Evolutionary conservation across 2,329 filamentous ascomycete genomes (phyloP).

Genomic region (Neoascochyta sp.): DNA sequence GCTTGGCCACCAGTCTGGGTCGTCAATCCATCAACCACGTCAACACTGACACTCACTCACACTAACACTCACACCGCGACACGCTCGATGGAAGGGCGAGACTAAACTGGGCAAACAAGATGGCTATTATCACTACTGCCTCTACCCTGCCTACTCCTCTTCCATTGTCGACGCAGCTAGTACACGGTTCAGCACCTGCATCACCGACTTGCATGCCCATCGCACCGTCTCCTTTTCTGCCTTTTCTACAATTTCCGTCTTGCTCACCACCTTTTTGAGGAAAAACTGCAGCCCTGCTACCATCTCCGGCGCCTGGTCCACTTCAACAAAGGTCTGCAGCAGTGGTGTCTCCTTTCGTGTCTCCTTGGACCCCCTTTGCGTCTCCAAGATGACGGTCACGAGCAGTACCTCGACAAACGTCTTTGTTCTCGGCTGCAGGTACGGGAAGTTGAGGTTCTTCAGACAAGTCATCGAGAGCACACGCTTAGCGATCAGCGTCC

Average conservation of each 20-base stretch:
- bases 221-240: constrained; percentile 51
- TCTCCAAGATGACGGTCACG: constrained; percentile 68
- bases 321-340: constrained; percentile 62
- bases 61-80: no score
- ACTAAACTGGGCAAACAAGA: no score
- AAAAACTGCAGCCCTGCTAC: constrained; percentile 76
- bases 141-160: constrained; percentile 35
- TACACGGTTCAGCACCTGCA: constrained; percentile 36
- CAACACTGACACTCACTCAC: no score
- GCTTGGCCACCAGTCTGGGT: no score
- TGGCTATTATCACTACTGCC: not conserved
- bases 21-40: no score
- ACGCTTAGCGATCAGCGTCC: constrained; percentile 58
- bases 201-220: constrained; percentile 42
- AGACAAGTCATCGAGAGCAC: constrained; percentile 55
- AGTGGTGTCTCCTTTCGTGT: constrained; percentile 56
- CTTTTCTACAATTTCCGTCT: constrained; percentile 54
- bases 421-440: constrained; percentile 70
- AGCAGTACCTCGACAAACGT: constrained; percentile 79
- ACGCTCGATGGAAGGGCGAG: no score
- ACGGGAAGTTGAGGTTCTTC: constrained; percentile 73
- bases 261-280: constrained; percentile 68
- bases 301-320: constrained; percentile 63
- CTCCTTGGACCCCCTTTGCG: constrained; percentile 49
- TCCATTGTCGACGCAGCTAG: constrained; percentile 34